Base-by-base conservation (phyloP, 2,329 filamentous ascomycete species). In the Penicillium expansum region DNA sequence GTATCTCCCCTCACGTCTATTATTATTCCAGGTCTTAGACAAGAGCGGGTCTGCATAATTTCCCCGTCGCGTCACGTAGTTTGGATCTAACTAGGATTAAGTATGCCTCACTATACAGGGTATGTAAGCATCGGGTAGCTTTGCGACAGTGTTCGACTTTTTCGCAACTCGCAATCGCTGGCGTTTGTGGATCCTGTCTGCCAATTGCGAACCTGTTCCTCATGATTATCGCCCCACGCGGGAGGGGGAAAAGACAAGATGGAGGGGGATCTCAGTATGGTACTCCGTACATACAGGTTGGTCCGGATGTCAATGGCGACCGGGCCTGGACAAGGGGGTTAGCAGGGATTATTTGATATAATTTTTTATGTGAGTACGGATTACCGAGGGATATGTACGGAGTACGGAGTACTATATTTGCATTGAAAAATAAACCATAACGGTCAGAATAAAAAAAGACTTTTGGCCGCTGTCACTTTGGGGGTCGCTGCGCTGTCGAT, bases 401-500 rank as follows among this genome's bases (percentile, higher is more conserved):
- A 47, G 44, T 47, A 33, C 44, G 30, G 29, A 24, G 13, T 20
- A 16, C 13, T 3, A 10, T 32, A 41, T 37, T 24, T 32, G 9
- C 32, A 53, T 49, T 54, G 14, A 45, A 29, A 29, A 24, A 37
- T 29, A 37, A 30, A 45, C 24, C 47, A 29, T 10, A 51, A 52
- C 48, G 48, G 48, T 18, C n/a, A 44, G 1, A 43, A 39, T 29
- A 35, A 39, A 49, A 58, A 51, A 50, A 55, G 30, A 52, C 20
- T 56, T 61, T 62, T 49, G 55, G 50, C 57, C 47, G 59, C 66
- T 66, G 64, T 67, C 65, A 67, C 56, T 57, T 62, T 32, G 52
- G 62, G 51, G 52, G 67, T 60, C 61, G 56, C 65, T 69, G 67
- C 65, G 65, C 45, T 56, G 67, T 69, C 67, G 67, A 69, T 69